Conservation (phyloP, 2,329 filamentous ascomycete species). For the Penicillium sp. region DNA sequence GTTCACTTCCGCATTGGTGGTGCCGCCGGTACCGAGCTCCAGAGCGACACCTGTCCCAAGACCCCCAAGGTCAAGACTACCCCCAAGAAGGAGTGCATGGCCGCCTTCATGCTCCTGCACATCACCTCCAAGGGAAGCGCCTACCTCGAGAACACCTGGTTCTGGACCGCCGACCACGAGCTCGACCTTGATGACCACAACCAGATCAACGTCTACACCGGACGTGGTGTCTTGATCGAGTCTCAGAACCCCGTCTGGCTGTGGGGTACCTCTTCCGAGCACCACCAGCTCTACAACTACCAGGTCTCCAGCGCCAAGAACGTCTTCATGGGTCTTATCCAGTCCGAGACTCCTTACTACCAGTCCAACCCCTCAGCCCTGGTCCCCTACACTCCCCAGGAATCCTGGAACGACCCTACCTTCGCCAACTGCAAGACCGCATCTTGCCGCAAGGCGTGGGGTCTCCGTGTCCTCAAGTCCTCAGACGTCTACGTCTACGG, state of each 20-base stretch:
- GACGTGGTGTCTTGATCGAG: conserved; percentile 80
- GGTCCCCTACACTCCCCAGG: conserved; percentile 45
- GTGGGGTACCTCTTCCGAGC: conserved; percentile 70
- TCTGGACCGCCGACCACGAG: conserved; percentile 89
- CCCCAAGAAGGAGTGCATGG: conserved; percentile 69
- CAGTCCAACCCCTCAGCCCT: conserved; percentile 78
- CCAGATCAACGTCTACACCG: conserved; percentile 77
- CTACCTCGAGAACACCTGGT: conserved; percentile 88
- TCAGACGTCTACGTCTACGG: conserved; percentile 70
- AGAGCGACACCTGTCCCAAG: conserved; percentile 78
- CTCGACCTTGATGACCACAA: conserved; percentile 72
- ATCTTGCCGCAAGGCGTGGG: conserved; percentile 73
- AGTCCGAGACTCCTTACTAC: conserved; percentile 85
- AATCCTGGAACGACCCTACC: conserved; percentile 57
- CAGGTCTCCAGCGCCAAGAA: conserved; percentile 76
- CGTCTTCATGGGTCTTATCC: conserved; percentile 80
- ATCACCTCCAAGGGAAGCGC: conserved; percentile 60
- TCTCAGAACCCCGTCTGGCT: conserved; percentile 79
- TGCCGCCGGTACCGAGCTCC: conserved; percentile 77
- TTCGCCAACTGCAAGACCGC: conserved; percentile 63
- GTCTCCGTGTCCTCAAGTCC: conserved; percentile 70
- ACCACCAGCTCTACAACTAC: conserved; percentile 73
- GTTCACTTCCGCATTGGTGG: conserved; percentile 94
- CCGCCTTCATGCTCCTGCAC: conserved; percentile 67
- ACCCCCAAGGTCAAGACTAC: conserved; percentile 64